phyloP scores from a whole-genome alignment of 257 asterid genomes.

The Solanum commersonii region DNA sequence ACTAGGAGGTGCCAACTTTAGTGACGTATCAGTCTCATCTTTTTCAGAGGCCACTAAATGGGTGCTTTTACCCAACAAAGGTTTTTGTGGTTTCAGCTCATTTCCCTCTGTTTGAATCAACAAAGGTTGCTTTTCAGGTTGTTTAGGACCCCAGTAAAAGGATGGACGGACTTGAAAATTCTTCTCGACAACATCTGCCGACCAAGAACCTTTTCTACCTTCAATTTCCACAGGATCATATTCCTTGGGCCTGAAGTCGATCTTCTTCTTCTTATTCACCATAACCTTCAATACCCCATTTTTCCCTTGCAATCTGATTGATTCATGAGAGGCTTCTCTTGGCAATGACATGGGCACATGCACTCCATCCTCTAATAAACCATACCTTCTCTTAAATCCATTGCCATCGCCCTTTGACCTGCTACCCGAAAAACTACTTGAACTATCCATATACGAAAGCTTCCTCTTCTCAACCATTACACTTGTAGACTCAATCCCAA shows the following conservation, averaged over 20 bases:
- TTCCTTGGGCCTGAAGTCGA: slow-evolving; percentile 33
- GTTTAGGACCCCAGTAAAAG: slow-evolving; percentile 21
- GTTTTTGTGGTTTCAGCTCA: slow-evolving; percentile 21
- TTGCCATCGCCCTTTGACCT: slow-evolving; percentile 32
- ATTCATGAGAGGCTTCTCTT: slow-evolving; percentile 40
- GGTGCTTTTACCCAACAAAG: slow-evolving; percentile 21
- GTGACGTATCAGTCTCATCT: slow-evolving; percentile 51
- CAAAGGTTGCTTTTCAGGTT: slow-evolving; percentile 28
- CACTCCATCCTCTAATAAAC: slow-evolving; percentile 37
- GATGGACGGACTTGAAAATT: slow-evolving; percentile 25
- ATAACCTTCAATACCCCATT: slow-evolving; percentile 91
- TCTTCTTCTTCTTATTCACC: slow-evolving; percentile 76
- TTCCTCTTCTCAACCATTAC: slow-evolving; percentile 39
- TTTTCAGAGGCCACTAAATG: slow-evolving; percentile 26
- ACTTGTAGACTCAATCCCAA: slow-evolving; percentile 44
- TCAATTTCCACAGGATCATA: slow-evolving; percentile 32
- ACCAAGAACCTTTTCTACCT: slow-evolving; percentile 29
- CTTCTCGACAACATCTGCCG: slow-evolving; percentile 30
- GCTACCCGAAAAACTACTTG: slow-evolving; percentile 25
- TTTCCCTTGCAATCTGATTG: slow-evolving; percentile 90
- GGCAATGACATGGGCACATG: slow-evolving; percentile 40
- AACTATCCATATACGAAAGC: slow-evolving; percentile 31
- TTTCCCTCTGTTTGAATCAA: slow-evolving; percentile 25
- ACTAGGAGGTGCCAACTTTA: slow-evolving; percentile 61
- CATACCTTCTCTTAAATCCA: slow-evolving; percentile 24